A percentile compares a stretch with the other conserved stretches of the same genome.
These are phyloP conservation scores for Amanita exitialis DNA, from an alignment of 768 basidiomycete genomes.

Conservation along the genomic window DNA sequence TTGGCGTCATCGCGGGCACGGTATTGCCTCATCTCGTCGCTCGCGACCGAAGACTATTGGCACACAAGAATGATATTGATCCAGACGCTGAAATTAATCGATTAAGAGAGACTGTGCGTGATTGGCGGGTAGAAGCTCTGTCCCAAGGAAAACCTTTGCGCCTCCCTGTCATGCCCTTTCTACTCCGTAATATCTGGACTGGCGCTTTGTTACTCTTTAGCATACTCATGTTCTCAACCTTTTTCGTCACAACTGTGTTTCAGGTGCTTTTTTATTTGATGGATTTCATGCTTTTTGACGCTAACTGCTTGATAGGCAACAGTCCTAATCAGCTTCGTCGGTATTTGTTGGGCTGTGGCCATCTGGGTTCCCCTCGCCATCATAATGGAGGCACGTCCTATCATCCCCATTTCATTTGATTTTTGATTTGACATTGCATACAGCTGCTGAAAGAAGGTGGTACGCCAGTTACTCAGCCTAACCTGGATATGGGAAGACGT, in stretches of 20 bases:
- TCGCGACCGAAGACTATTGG: constrained; percentile 74
- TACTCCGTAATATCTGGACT: constrained; percentile 90
- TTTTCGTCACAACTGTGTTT: constrained; percentile 74
- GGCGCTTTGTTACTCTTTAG: constrained; percentile 78
- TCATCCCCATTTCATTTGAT: neutral
- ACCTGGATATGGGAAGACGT: constrained; percentile 16
- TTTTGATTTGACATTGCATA: neutral
- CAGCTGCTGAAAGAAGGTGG: constrained; percentile 61
- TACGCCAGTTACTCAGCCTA: constrained; percentile 30
- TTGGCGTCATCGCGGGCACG: constrained; percentile 77
- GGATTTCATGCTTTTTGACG: neutral
- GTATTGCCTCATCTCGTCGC: constrained; percentile 73
- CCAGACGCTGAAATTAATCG: constrained; percentile 67
- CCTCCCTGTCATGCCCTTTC: constrained; percentile 83
- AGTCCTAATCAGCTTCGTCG: constrained; percentile 71
- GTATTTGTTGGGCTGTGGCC: constrained; percentile 96
- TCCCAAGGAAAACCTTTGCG: constrained; percentile 62
- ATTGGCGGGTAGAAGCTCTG: constrained; percentile 83
- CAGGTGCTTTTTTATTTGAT: constrained; percentile 32
- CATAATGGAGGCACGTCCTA: constrained; percentile 77
- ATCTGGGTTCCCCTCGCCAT: constrained; percentile 97
- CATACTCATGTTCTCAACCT: constrained; percentile 70
- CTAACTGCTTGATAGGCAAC: constrained; percentile 45
- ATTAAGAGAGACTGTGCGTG: constrained; percentile 58
- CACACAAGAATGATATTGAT: constrained; percentile 58